These are phyloP conservation scores for Phaseolus coccineus DNA, from an alignment of 331 rosid genomes.

Conservation along the genomic window DNA sequence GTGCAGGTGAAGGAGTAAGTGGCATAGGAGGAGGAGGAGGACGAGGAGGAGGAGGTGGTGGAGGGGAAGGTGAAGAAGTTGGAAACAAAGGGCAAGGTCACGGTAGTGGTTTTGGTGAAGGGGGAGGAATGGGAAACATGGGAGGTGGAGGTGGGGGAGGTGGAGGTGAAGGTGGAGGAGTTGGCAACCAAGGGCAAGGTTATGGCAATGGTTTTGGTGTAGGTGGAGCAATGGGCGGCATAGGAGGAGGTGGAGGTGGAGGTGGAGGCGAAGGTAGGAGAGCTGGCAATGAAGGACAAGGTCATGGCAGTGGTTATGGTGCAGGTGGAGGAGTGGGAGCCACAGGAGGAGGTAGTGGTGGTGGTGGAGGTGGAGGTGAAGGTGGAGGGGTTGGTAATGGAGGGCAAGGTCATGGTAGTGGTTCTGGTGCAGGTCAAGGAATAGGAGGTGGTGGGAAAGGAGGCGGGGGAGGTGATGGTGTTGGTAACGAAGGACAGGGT, in stretches of 20 bases:
- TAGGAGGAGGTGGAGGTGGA: constrained; percentile 25
- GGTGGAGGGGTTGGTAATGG: constrained; percentile 37
- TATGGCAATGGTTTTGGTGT: constrained; percentile 38
- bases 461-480: background rate
- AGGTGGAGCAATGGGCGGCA: constrained; percentile 23
- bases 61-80: constrained; percentile 38
- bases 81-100: constrained; percentile 41
- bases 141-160: constrained; percentile 39
- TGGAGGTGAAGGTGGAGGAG: constrained; percentile 19
- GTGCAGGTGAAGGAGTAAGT: constrained; percentile 14
- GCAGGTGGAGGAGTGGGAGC: constrained; percentile 35
- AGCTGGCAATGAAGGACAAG: constrained; percentile 29
- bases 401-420: constrained; percentile 39
- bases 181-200: constrained; percentile 36
- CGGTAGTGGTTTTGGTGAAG: constrained; percentile 30
- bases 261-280: constrained; percentile 44
- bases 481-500: constrained; percentile 29
- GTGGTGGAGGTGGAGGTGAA: constrained; percentile 13
- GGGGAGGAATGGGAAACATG: constrained; percentile 18
- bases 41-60: background rate
- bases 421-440: constrained; percentile 33
- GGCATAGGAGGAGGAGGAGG: background rate
- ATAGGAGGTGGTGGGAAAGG: background rate
- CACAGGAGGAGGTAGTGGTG: constrained; percentile 6
- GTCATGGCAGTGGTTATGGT: constrained; percentile 45